Base-by-base conservation (phyloP, 2,329 filamentous ascomycete genomes). In the Aspergillus felis region DNA sequence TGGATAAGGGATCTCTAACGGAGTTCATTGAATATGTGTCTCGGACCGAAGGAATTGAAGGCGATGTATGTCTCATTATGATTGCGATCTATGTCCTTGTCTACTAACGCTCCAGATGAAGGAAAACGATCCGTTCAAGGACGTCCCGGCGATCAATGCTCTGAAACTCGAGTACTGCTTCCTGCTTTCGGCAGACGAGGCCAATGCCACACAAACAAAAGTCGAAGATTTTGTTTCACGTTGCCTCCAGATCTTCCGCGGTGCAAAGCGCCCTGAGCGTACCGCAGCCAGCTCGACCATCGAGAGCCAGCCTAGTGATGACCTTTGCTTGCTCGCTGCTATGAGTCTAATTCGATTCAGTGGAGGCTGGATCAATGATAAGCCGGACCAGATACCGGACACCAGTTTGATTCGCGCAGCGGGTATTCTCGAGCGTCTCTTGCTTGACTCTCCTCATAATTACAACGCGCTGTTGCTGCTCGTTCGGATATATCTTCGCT, bases 391-490 rank as follows among this genome's bases (percentile, higher is more conserved):
- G 14, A 47, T 67, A 14, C 64, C 67, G 12, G 68, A 68, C 48
- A 61, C 67, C 24, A 64, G 68, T 50, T 63, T 79, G 24, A 67
- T 78, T 51, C 74, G 71, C 54, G 70, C 71, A 29, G 68, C 71
- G 44, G 72, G 64, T 8, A 71, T 79, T 27, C 58, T 79, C 29
- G 75, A 78, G 52, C 68, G 69, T 54, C 66, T 78, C 6, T 58
- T 77, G 7, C 56, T 68, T 22, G 72, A 75, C 57, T 80, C 76
- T 17, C 76, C 76, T 12, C 77, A 80, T 58, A 79, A 79, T 54
- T 81, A 80, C 54, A 69, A 77, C 56, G 73, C 76, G 6, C 67
- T 78, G 4, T 66, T 81, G 28, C 68, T 79, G 17, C 67, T 81
- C 28, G 71, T 78, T 7, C 72, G 76, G 29, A 70, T 79, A 27